These are phyloP conservation scores for Nepenthes mirabilis DNA, from an alignment of 148 eudicot genomes.

Conservation along the genomic window DNA sequence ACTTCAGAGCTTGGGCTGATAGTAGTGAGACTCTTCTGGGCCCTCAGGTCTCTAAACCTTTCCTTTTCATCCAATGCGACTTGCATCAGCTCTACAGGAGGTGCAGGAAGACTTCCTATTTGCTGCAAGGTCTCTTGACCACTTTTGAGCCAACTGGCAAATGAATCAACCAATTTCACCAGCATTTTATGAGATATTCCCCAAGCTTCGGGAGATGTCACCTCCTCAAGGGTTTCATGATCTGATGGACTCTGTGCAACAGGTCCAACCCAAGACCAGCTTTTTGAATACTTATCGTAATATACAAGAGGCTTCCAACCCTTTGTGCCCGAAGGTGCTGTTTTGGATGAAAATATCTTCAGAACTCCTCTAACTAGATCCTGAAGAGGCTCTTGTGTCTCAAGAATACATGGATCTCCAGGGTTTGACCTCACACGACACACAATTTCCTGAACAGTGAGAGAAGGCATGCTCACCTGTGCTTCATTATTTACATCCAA, in stretches of 20 bases:
- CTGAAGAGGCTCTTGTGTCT: slow-evolving; percentile 90
- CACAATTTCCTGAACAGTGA: slow-evolving; percentile 69
- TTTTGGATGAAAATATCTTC: slow-evolving; percentile 67
- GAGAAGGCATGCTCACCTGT: slow-evolving; percentile 34
- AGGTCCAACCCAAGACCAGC: slow-evolving; percentile 90
- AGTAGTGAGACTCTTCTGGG: slow-evolving; percentile 88
- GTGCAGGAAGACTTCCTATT: slow-evolving; percentile 85
- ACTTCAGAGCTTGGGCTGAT: slow-evolving; percentile 73
- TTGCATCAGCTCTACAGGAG: slow-evolving; percentile 62
- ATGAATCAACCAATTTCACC: slow-evolving; percentile 78
- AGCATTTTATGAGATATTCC: slow-evolving; percentile 78
- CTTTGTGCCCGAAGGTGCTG: slow-evolving; percentile 90
- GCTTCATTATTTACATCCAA: slow-evolving; percentile 32
- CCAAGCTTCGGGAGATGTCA: slow-evolving; percentile 84
- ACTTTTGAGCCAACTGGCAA: slow-evolving; percentile 92
- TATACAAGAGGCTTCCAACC: slow-evolving; percentile 82
- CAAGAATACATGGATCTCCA: slow-evolving; percentile 84
- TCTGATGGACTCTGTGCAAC: slow-evolving; percentile 31
- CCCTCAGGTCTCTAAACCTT: slow-evolving; percentile 78
- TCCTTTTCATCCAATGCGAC: slow-evolving; percentile 76
- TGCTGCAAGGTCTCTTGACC: slow-evolving; percentile 86
- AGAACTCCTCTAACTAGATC: slow-evolving; percentile 87
- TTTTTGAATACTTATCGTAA: slow-evolving; percentile 58
- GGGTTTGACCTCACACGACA: slow-evolving; percentile 77
- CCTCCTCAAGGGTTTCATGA: slow-evolving; percentile 42